Percentiles rank a stretch among this genome's conserved stretches.
phyloP scores from a whole-genome alignment of 108 stramenopile species.

The Skeletonema marinoi region DNA sequence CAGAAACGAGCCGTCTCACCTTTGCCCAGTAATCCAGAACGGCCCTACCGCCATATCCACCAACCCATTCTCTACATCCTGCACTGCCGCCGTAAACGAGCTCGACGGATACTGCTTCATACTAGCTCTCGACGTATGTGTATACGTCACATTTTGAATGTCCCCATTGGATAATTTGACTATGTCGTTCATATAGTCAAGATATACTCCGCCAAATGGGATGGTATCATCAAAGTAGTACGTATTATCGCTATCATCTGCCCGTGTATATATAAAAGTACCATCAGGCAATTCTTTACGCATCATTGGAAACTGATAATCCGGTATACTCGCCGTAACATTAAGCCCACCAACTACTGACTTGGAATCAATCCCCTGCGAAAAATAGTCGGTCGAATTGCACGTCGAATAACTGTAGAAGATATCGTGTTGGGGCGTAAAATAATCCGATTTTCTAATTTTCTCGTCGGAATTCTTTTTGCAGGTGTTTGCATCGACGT shows the following conservation, averaged over 20 bases:
- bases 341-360: not conserved
- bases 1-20: constrained; percentile 10
- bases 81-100: constrained; percentile 8
- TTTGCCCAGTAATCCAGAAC: constrained; percentile 24
- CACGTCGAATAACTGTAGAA: constrained; percentile 25
- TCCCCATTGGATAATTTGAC: constrained; percentile 9
- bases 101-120: not conserved
- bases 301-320: not conserved
- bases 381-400: constrained; percentile 14
- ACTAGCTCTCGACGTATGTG: constrained; percentile 12
- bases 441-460: constrained; percentile 5
- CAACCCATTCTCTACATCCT: constrained; percentile 23
- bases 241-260: not conserved
- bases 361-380: not conserved
- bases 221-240: constrained; percentile 11
- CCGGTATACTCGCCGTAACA: not conserved
- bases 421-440: not conserved
- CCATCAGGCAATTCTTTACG: not conserved
- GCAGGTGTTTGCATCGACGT: constrained; percentile 16
- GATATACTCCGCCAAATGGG: constrained; percentile 11
- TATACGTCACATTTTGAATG: constrained; percentile 16
- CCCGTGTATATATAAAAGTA: not conserved
- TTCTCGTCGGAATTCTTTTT: constrained; percentile 7
- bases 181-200: constrained; percentile 6
- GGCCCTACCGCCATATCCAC: constrained; percentile 26